Evolutionary conservation across 1,284 basidiomycete genomes (phyloP).

Genomic region (Ceratobasidium theobromae): DNA sequence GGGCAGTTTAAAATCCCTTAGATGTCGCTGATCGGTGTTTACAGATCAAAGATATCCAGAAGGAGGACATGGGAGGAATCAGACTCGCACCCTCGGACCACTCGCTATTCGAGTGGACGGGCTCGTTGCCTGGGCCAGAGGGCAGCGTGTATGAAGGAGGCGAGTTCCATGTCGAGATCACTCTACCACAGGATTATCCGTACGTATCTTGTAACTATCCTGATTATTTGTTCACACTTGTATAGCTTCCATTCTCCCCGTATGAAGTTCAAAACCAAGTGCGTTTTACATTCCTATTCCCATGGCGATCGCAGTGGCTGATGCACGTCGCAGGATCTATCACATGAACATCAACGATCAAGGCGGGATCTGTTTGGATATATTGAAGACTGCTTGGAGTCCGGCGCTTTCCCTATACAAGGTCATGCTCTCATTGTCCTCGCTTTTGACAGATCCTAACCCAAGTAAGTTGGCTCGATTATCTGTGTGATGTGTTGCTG

Average conservation of each 20-base stretch:
- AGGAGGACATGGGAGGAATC: conserved; percentile 80
- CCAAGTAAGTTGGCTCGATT: conserved; percentile 59
- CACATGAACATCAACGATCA: conserved; percentile 88
- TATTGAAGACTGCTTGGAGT: conserved; percentile 75
- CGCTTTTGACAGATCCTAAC: conserved; percentile 86
- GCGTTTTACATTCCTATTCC: conserved; percentile 37
- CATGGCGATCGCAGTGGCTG: neutral
- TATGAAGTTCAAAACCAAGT: conserved; percentile 74
- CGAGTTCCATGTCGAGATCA: conserved; percentile 73
- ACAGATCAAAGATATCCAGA: conserved; percentile 72
- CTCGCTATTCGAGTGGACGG: conserved; percentile 63
- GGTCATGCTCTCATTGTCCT: conserved; percentile 84
- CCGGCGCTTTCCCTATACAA: conserved; percentile 89
- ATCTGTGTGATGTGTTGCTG: neutral
- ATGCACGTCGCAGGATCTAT: conserved; percentile 62
- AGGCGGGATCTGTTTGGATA: conserved; percentile 45
- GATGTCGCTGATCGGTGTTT: neutral
- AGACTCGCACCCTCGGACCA: conserved; percentile 61
- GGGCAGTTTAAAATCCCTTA: neutral
- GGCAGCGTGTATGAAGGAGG: conserved; percentile 90
- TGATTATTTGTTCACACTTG: neutral
- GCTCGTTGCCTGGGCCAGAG: conserved; percentile 78
- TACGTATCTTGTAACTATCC: conserved; percentile 47
- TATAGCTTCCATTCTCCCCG: conserved; percentile 80
- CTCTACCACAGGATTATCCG: conserved; percentile 80